Evolutionary conservation across 495 filamentous ascomycete species (phyloP), one percentile per base, ranked within the genome.

Genomic region (Xylaria cubensis): DNA sequence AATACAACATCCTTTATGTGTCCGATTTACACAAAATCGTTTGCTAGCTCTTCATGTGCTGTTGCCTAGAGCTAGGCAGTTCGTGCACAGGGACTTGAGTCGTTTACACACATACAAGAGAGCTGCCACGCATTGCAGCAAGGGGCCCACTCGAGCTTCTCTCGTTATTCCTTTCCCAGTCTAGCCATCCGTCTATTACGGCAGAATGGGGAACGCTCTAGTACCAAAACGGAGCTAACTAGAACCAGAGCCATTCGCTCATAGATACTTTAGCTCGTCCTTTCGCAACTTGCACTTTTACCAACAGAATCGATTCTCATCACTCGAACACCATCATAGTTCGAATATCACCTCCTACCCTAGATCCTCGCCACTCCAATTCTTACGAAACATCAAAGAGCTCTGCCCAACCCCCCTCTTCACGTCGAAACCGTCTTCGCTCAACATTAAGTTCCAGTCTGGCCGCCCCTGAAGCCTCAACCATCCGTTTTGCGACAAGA

Each of bases 401-500:
- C 13, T 32, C 26, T 48, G 9, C 15, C 34, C 10, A 15, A 19
- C 5, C 39, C 10, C 15, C 21, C 39, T 48, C 32, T 8, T 24
- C 41, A 41, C 26, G 10, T 50, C n/a, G 32, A 63, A 36, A 32
- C 67, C n/a, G 29, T 53, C 10, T 42, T 9, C 12, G 12, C 58
- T 32, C 34, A 48, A 21, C 48, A 44, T 48, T 24, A 26, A 56
- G 69, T 50, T 42, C 39, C 17, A 15, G 41, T 34, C n/a, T 21
- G 34, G n/a, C 34, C 46, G 59, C 62, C 53, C 29, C 56, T 71
- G 64, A 66, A 34, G 46, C 64, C 42, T 41, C 29, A 3, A 29
- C 13, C 24, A 34, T 19, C 41, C 42, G 21, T 61, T 71, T 61
- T 72, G 63, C 70, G 70, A 67, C 41, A 66, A 61, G 39, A 67